Conservation (phyloP, 768 basidiomycete species). For the Inosperma sp. region DNA sequence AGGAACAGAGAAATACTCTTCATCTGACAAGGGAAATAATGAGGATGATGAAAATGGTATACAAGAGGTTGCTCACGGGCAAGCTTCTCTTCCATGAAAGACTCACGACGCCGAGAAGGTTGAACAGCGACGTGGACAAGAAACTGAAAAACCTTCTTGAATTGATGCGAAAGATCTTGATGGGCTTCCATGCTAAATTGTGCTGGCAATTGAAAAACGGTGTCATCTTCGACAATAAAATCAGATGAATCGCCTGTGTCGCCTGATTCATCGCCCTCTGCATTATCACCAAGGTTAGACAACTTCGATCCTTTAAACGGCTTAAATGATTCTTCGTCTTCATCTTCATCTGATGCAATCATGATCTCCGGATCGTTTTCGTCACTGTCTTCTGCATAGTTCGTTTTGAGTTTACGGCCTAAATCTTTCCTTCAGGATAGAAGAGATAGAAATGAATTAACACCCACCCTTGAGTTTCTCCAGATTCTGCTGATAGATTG, state of each 20-base stretch:
- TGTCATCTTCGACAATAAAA: constrained; percentile 69
- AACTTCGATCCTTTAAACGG: constrained; percentile 48
- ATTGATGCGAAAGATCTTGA: constrained; percentile 72
- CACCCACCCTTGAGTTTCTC: constrained; percentile 61
- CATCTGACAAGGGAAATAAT: constrained; percentile 30
- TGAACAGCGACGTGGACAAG: constrained; percentile 78
- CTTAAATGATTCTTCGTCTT: constrained; percentile 37
- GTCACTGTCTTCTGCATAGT: constrained; percentile 9
- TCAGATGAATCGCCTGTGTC: constrained; percentile 29
- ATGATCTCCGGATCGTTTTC: constrained; percentile 12
- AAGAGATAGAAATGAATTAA: background rate
- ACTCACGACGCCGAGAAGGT: constrained; percentile 43
- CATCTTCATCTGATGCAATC: constrained; percentile 11
- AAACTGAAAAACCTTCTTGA: constrained; percentile 85
- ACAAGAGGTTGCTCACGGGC: constrained; percentile 37
- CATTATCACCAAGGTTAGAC: constrained; percentile 37
- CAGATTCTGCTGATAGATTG: constrained; percentile 57
- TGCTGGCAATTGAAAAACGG: constrained; percentile 51
- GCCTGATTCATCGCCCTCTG: constrained; percentile 24
- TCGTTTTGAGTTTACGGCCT: constrained; percentile 20
- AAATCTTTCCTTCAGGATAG: constrained; percentile 7
- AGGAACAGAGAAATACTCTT: constrained; percentile 74
- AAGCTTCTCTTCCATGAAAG: constrained; percentile 51
- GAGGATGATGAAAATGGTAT: background rate
- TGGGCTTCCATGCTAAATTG: constrained; percentile 79